A percentile compares a stretch with the other conserved stretches of the same genome.
phyloP scores from a whole-genome alignment of 2,329 filamentous ascomycete species.

The Alternaria burnsii region DNA sequence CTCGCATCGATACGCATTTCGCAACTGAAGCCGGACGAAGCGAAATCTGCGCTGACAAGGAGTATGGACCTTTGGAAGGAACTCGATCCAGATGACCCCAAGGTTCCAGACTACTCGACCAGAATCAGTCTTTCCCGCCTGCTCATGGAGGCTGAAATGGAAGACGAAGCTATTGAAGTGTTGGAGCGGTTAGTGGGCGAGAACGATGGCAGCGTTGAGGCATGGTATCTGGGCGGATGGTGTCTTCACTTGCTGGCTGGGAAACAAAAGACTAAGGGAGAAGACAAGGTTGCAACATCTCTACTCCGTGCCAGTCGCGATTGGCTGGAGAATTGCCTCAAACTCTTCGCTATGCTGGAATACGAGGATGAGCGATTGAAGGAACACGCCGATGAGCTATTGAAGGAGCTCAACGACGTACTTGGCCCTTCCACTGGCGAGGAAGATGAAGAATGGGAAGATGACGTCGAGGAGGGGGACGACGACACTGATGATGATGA shows the following conservation, averaged over 20 bases:
- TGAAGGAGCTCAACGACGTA: constrained; percentile 58
- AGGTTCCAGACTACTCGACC: constrained; percentile 84
- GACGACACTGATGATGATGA: constrained; percentile 23
- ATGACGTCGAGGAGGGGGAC: constrained; percentile 50
- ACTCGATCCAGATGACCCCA: constrained; percentile 73
- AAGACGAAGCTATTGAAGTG: constrained; percentile 84
- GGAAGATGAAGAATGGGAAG: constrained; percentile 54
- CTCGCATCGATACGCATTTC: constrained; percentile 93
- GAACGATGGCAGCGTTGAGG: constrained; percentile 93
- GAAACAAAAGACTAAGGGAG: constrained; percentile 65
- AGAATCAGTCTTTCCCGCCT: constrained; percentile 84
- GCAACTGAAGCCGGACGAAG: constrained; percentile 81
- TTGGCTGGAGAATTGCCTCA: constrained; percentile 83
- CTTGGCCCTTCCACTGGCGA: constrained; percentile 55
- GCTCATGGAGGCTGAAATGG: constrained; percentile 88
- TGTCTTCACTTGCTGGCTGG: constrained; percentile 82
- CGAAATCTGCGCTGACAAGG: constrained; percentile 76
- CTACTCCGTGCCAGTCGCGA: constrained; percentile 78
- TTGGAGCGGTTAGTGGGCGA: constrained; percentile 84
- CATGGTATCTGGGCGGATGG: constrained; percentile 97
- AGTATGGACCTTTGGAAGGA: constrained; percentile 87
- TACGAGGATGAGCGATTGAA: constrained; percentile 86
- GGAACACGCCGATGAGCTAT: constrained; percentile 77
- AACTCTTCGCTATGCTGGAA: constrained; percentile 78
- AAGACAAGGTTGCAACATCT: constrained; percentile 62